Evolutionary conservation across 2,329 filamentous ascomycete genomes (phyloP), one percentile per base, ranked within the genome.

Genomic region (Venturia nashicola): DNA sequence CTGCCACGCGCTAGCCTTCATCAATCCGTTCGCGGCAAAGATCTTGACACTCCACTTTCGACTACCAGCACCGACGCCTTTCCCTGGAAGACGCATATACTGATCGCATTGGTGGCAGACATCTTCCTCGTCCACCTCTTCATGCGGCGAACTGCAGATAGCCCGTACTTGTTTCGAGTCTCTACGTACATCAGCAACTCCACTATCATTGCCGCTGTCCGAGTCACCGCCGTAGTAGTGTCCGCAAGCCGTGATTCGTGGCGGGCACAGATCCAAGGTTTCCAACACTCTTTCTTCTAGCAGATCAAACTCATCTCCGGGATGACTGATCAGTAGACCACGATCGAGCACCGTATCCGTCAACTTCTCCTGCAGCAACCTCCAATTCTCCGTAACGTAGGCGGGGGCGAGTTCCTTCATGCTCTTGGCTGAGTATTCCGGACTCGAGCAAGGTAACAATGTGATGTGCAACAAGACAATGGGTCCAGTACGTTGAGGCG

Each of bases 21-120:
- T 96, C 59, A 97, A 78, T 0, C 94, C 94, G 74, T 97, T 99
- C 62, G 91, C 93, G 0, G 94, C 94, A 71, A 93, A 99, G 0
- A 97, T 87, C 71, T 91, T 94, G 73, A 97, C 82, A 39, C 86
- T 83, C 79, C 90, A 94, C 60, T 86, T 79, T 69, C 82, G 83
- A 64, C 78, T 72, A 9, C 73, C 75, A 6, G 67, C 68, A 40
- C 73, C 74, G 11, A 73, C 67, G 14, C 73, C 76, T 59, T 69
- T 67, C 18, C 73, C 71, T 5, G 71, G 71, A 62, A 69, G 70
- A 65, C 73, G 74, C 60, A 79, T 67, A 32, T 72, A 72, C 32
- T 71, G 70, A 44, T 73, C 70, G 67, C 82, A 84, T 64, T 83
- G 81, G 0, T 74, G 73, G 68, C 82, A 84, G 54, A 76, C 73